Evolutionary conservation across 306 rosid species (phyloP), one percentile per base, ranked within the genome.

Genomic region (Ziziphus jujuba): DNA sequence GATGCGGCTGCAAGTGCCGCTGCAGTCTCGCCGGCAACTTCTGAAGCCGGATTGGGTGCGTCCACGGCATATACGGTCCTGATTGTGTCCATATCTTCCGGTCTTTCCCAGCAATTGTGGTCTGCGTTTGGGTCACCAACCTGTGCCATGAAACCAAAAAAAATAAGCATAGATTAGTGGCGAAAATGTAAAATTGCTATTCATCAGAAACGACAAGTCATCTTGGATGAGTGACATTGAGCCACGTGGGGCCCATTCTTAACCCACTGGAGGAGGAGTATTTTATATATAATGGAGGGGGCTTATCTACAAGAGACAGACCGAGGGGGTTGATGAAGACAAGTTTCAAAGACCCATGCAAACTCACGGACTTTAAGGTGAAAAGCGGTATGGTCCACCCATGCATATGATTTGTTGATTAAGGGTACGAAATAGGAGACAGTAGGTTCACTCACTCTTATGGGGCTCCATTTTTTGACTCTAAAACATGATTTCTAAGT

Each of bases 71-170:
- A 92, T 3, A 75, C 91, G 0, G 85, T 90, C 69, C 97, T 83
- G 0, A 54, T 33, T 2, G 98, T 92, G 80, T 92, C 97, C 98
- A 92, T 92, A 57, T 92, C 98, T 78, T 90, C 98, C 5, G 96
- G 91, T 24, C 98, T 90, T 77, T 92, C 97, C 98, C 97, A 92
- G 70, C 98, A 92, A 24, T 50, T 70, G 9, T 92, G 98, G 65
- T 92, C 98, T 10, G 56, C 52, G 25, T 48, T 83, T 23, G 98
- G 98, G 71, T 92, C 97, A 12, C 98, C 98, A 40, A 92, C 97
- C 98, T 92, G 36, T 22, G 21, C 6, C 60, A 60, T 58, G 23
- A 31, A 38, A 50, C 13, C 22, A 19, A 28, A 49, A 19, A 28
- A 49, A 17, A 5, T 5, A 16, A 19, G 0, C 13, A 47, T 7